These are phyloP conservation scores for Strigomonas galati DNA, from an alignment of 208 protist genomes.

Conservation along the genomic window DNA sequence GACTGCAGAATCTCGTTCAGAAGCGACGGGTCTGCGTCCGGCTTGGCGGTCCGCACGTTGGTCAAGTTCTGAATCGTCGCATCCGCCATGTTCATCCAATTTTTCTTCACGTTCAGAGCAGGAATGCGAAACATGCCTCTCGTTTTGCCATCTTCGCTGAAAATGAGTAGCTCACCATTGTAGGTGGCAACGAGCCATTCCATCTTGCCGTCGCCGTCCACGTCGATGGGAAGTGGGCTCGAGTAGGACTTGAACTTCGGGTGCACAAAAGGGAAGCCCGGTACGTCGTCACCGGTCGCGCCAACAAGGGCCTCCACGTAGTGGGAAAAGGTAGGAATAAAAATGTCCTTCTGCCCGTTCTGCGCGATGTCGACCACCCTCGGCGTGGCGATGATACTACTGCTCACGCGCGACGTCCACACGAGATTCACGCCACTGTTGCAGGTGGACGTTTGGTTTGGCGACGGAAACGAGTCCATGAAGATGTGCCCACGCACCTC, in stretches of 20 bases:
- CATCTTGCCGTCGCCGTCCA: conserved; percentile 74
- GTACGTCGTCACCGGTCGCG: conserved; percentile 42
- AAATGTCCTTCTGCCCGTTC: conserved; percentile 80
- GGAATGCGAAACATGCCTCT: conserved; percentile 62
- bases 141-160: conserved; percentile 55
- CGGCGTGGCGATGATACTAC: conserved; percentile 76
- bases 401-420: conserved; percentile 78
- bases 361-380: conserved; percentile 73
- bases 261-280: conserved; percentile 83
- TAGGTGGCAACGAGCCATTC: conserved; percentile 86
- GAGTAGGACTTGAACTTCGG: conserved; percentile 72
- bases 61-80: conserved; percentile 10
- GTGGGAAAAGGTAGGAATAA: conserved; percentile 74
- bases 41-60: conserved; percentile 20
- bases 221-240: conserved; percentile 78
- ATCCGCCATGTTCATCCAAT: conserved; percentile 58
- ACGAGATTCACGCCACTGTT: conserved; percentile 48
- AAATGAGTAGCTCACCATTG: conserved; percentile 84
- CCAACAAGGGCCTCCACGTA: conserved; percentile 70
- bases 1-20: conserved; percentile 26
- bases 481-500: neutral
- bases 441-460: conserved; percentile 26
- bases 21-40: conserved; percentile 12
- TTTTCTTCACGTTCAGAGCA: conserved; percentile 68
- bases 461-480: neutral